Evolutionary conservation across 1,284 basidiomycete species (phyloP), one percentile per base, ranked within the genome.

Genomic region (Cryptococcus sp.): DNA sequence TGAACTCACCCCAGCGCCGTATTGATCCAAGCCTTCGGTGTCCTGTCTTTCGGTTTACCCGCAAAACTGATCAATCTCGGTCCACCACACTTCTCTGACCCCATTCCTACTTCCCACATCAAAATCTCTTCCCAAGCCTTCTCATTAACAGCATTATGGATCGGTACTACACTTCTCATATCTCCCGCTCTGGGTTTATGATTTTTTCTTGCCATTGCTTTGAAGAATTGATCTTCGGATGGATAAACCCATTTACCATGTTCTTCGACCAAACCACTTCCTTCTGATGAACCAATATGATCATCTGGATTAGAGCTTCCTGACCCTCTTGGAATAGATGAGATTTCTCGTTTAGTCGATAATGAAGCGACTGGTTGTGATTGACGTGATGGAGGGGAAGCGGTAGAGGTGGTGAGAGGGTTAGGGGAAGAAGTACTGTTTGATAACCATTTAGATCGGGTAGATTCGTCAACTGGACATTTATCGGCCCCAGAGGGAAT

Each of bases 111-210:
- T 76, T 98, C 95, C 95, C 95, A 99, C 60, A 84, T 84, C 71
- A 93, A 76, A 49, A 99, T 83, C 74, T 96, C 87, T 49, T 80
- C 79, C 95, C 95, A 99, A 3, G 94, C 91, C 58, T 89, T 86
- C 77, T 98, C 96, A 71, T 99, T 99, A 58, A 98, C 96, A 35
- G 95, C 95, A 71, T 98, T 99, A 78, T 99, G 95, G 56, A 99
- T 98, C 5, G 95, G 95, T 5, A 99, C 93, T 65, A 99, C 87
- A 30, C 91, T 89, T 67, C 84, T 84, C 94, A 98, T 98, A 78
- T 98, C 95, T 23, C 81, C 72, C 14, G 86, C 83, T 15, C 86
- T 82, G 46, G 80, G 70, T 57, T 87, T 84, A 73, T 95, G 89
- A 70, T 96, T 85, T 79, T 98, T 98, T 57, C 95, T 85, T 58